Percentiles rank a stretch among this genome's conserved stretches.
phyloP scores from a whole-genome alignment of 2,329 filamentous ascomycete species.

The Esteya vermicola region DNA sequence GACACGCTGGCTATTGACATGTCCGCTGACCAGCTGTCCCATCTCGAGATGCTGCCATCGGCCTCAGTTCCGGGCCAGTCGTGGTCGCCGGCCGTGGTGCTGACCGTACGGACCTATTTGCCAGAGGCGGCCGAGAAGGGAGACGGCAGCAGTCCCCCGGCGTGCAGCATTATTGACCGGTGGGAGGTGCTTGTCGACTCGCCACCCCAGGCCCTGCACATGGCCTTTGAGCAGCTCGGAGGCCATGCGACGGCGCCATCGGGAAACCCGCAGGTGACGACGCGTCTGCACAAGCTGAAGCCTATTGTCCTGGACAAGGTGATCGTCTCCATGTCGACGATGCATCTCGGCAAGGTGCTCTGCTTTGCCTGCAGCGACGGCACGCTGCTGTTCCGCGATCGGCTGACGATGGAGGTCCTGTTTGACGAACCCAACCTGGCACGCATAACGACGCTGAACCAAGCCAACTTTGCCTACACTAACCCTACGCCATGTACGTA shows the following conservation, averaged over 20 bases:
- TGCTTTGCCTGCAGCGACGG: constrained; percentile 69
- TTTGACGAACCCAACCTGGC: constrained; percentile 49
- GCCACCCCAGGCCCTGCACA: constrained; percentile 50
- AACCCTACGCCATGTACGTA: constrained; percentile 31
- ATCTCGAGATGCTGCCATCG: constrained; percentile 59
- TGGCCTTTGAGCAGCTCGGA: constrained; percentile 67
- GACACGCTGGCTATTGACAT: too few relatives aligned
- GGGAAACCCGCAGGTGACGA: constrained; percentile 7
- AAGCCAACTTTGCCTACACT: constrained; percentile 63
- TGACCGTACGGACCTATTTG: constrained; percentile 57
- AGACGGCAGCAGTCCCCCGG: too few relatives aligned
- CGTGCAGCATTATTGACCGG: constrained; percentile 62
- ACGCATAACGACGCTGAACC: constrained; percentile 54
- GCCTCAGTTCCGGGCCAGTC: constrained; percentile 46
- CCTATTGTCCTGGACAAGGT: constrained; percentile 58
- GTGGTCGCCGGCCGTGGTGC: constrained; percentile 43
- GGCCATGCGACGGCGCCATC: constrained; percentile 23
- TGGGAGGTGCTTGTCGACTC: constrained; percentile 63
- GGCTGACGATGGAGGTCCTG: constrained; percentile 55
- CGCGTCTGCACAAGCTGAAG: constrained; percentile 46
- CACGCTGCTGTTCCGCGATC: constrained; percentile 65
- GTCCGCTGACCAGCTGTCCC: constrained; percentile 51
- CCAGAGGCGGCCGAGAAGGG: too few relatives aligned
- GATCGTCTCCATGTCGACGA: constrained; percentile 50
- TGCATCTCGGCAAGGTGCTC: constrained; percentile 58